These are phyloP conservation scores for Ceratobasidium theobromae DNA, from an alignment of 1,284 basidiomycete species.

Conservation along the genomic window DNA sequence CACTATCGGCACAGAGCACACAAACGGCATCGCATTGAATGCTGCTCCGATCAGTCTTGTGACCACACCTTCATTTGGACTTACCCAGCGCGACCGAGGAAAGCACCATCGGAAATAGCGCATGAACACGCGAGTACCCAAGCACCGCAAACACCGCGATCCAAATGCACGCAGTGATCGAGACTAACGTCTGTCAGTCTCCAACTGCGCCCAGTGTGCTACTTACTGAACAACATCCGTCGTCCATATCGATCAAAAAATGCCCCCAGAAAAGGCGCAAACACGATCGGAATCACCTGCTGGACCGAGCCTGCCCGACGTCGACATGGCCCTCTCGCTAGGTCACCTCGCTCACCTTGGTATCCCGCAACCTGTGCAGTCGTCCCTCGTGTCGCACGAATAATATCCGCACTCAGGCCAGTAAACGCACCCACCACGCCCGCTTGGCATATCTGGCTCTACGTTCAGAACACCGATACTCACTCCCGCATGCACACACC, in stretches of 20 bases:
- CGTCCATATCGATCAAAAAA: constrained; percentile 19
- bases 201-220: not conserved
- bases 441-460: not conserved
- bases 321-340: not conserved
- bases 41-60: not conserved
- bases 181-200: not conserved
- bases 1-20: constrained; percentile 6
- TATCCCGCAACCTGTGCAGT: constrained; percentile 12
- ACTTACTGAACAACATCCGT: constrained; percentile 15
- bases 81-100: not conserved
- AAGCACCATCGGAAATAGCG: constrained; percentile 3
- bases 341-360: not conserved
- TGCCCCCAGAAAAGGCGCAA: constrained; percentile 18
- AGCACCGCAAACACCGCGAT: constrained; percentile 1
- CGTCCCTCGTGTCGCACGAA: constrained; percentile 10
- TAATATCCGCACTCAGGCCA: constrained; percentile 7
- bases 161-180: constrained; percentile 23
- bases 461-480: not conserved
- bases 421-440: constrained; percentile 2
- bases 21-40: constrained; percentile 19
- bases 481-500: not conserved
- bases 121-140: not conserved
- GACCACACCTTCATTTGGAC: not conserved
- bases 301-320: constrained; percentile 3
- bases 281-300: constrained; percentile 15